Evolutionary conservation across 805 yeast species (phyloP), one percentile per base, ranked within the genome.

Genomic region (Saccharomycopsis selenospora): DNA sequence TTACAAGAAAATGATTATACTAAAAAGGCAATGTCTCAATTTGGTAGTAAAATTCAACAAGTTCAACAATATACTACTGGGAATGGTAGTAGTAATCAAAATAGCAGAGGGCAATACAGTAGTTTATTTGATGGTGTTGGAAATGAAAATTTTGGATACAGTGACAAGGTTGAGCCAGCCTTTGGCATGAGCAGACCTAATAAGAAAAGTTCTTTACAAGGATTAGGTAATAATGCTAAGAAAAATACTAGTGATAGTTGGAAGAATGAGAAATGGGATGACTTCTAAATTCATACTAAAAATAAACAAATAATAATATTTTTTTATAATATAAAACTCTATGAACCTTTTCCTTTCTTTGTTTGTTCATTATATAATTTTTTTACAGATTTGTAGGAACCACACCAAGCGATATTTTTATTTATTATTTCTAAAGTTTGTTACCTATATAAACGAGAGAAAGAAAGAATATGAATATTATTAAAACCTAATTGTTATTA

Each of bases 31-130:
- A 86, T 95, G 76, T 82, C 87, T 51, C 97, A 93, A 70, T 93
- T 91, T 68, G 96, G 97, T 43, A 95, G 86, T 62, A 88, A 81
- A 61, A 85, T 91, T 69, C 95, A 85, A 63, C 95, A 89, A 56
- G 42, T 38, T 8, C 42, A 40, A 24, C 42, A 23, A 14, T n/a
- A 23, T 18, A 20, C 18, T 14, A 18, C 13, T 3, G 13, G 17
- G 14, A 30, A 30, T 20, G 42, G 47, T 14, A 17, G 11, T 55
- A 87, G 96, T 0, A 85, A 95, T 28, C 75, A 71, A 52, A 79
- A 78, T 56, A 86, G 95, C 24, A 70, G 59, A 14, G 66, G 69
- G 36, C 67, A 72, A 48, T 78, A 75, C 56, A 72, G 76, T 27
- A 67, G 69, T 54, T 63, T 82, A 44, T 82, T 82, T 61, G 83